Evolutionary conservation across 306 rosid genomes (phyloP).

Genomic region (Luffa aegyptiaca): DNA sequence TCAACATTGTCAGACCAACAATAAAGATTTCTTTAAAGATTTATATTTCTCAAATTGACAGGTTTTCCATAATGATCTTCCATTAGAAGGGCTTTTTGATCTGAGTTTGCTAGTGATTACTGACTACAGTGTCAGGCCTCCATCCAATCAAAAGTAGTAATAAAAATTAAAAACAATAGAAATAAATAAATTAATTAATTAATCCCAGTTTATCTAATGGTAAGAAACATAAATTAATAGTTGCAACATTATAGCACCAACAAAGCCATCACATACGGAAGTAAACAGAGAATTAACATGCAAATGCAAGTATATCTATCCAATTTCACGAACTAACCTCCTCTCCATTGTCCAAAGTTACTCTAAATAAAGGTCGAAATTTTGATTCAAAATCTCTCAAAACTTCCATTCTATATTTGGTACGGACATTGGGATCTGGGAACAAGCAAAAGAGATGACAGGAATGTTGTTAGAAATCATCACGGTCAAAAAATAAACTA

Average conservation of each 20-base stretch:
- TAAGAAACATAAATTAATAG: not conserved
- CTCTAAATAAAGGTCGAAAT: conserved; percentile 71
- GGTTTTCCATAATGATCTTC: not conserved
- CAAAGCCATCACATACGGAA: not conserved
- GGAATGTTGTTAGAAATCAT: not conserved
- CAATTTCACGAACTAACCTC: conserved; percentile 50
- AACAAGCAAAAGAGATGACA: conserved; percentile 13
- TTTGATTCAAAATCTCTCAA: conserved; percentile 77
- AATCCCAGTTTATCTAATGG: not conserved
- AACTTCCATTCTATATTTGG: conserved; percentile 84
- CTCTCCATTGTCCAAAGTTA: conserved; percentile 72
- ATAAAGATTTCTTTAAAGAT: not conserved
- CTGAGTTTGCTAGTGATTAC: not conserved
- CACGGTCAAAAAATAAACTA: not conserved
- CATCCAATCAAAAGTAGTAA: not conserved
- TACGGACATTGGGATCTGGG: conserved; percentile 44
- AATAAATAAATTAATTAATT: not conserved
- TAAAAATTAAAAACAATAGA: not conserved
- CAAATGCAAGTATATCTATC: not conserved
- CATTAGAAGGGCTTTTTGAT: not conserved
- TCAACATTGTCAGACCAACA: not conserved
- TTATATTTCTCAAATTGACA: not conserved
- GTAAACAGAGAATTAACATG: not conserved
- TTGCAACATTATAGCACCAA: not conserved
- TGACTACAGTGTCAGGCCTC: not conserved